Evolutionary conservation across 257 asterid species (phyloP).

Genomic region (Linderniella brevidens): DNA sequence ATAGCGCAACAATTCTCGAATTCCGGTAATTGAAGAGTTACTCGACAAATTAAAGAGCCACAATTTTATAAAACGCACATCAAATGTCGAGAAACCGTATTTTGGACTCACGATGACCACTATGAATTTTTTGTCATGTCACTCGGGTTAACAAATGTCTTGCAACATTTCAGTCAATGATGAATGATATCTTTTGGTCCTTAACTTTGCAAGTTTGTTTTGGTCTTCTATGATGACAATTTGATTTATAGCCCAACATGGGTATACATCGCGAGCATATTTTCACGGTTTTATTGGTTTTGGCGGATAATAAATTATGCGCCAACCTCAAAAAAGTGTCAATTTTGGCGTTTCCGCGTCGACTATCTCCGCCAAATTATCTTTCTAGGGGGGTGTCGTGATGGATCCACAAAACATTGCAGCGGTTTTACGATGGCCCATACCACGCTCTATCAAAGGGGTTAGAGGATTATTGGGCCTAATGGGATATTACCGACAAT

Average conservation of each 20-base stretch:
- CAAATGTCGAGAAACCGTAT: not conserved
- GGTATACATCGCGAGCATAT: not conserved
- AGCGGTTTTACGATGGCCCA: no score
- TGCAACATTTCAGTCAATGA: not conserved
- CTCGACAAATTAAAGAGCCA: no score
- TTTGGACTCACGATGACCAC: not conserved
- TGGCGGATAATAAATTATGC: not conserved
- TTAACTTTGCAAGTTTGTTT: not conserved
- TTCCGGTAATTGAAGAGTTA: no score
- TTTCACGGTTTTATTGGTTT: not conserved
- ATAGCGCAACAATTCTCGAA: no score
- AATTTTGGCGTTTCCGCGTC: not conserved
- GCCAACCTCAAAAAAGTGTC: not conserved
- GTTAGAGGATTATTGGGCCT: no score
- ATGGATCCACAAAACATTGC: no score
- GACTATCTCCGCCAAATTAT: no score
- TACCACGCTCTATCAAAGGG: no score
- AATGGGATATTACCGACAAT: no score
- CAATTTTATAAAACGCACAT: no score
- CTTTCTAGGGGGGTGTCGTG: no score
- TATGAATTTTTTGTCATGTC: not conserved
- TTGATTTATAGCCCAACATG: not conserved
- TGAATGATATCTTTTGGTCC: not conserved
- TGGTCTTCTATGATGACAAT: not conserved
- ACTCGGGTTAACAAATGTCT: not conserved